These are phyloP conservation scores for Neurospora tetrasperma DNA, from an alignment of 495 filamentous ascomycete genomes.

Conservation along the genomic window DNA sequence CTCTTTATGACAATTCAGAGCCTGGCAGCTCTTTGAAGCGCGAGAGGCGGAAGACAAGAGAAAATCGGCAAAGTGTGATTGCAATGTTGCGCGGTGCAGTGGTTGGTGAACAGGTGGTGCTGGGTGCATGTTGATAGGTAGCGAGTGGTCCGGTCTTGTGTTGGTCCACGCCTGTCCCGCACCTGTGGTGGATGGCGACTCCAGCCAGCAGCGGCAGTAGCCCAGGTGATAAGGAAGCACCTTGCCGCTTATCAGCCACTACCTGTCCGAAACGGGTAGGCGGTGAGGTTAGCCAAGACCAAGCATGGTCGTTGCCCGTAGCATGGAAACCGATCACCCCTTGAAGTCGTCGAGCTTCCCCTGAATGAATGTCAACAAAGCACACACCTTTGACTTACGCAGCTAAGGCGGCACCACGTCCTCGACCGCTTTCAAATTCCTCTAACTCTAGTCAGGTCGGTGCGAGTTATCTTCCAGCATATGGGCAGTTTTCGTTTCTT, in stretches of 20 bases:
- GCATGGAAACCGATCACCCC: not conserved
- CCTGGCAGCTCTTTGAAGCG: not conserved
- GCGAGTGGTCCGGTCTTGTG: not conserved
- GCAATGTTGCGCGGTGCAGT: not conserved
- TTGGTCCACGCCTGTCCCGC: not conserved
- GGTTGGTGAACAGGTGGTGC: not conserved
- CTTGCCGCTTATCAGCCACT: not conserved
- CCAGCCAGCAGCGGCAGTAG: not conserved
- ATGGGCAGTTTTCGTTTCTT: not conserved
- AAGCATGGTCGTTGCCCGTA: not conserved
- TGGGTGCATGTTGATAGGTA: not conserved
- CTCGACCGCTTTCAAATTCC: not conserved
- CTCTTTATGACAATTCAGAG: not conserved
- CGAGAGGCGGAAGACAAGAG: not conserved
- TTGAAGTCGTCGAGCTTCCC: not conserved
- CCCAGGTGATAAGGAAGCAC: not conserved
- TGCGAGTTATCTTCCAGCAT: not conserved
- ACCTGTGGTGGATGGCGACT: not conserved
- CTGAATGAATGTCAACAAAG: constrained; percentile 1
- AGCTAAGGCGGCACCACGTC: not conserved
- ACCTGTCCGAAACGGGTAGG: not conserved
- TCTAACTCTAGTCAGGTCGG: not conserved
- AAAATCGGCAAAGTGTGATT: not conserved
- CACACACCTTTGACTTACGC: not conserved
- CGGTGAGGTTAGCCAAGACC: not conserved